phyloP scores from a whole-genome alignment of 345 rosid genomes.

The Populus pruinosa region DNA sequence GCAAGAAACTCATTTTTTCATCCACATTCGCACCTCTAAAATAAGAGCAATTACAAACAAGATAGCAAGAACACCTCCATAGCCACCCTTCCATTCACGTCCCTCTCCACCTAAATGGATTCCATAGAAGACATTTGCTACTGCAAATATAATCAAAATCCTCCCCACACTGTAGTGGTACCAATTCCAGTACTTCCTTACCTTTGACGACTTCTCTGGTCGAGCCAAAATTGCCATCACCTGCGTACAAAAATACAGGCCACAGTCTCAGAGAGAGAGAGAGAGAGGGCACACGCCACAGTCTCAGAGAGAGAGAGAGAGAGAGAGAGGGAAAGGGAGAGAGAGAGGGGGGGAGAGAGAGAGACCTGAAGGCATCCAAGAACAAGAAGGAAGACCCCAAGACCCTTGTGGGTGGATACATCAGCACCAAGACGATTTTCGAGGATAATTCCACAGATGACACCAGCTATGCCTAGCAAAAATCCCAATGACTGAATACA shows the following conservation, averaged over 20 bases:
- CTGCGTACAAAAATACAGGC: conserved; percentile 19
- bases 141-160: conserved; percentile 45
- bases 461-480: conserved; percentile 51
- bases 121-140: conserved; percentile 78
- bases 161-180: conserved; percentile 70
- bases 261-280: too few relatives aligned
- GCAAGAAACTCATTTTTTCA: conserved; percentile 23
- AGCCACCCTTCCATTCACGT: conserved; percentile 58
- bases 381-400: conserved; percentile 68
- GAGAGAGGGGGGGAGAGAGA: too few relatives aligned
- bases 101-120: conserved; percentile 62
- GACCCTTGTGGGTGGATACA: conserved; percentile 57
- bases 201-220: conserved; percentile 51
- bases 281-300: too few relatives aligned
- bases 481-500: conserved; percentile 53
- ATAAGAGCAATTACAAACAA: conserved; percentile 33
- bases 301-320: too few relatives aligned
- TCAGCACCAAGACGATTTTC: conserved; percentile 35
- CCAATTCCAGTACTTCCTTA: conserved; percentile 76
- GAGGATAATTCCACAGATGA: conserved; percentile 54
- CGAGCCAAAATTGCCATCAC: conserved; percentile 62
- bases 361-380: conserved; percentile 77
- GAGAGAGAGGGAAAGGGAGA: too few relatives aligned
- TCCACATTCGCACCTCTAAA: conserved; percentile 46
- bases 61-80: conserved; percentile 44